Evolutionary conservation across 345 rosid species (phyloP).

Genomic region (Cardamine resedifolia): DNA sequence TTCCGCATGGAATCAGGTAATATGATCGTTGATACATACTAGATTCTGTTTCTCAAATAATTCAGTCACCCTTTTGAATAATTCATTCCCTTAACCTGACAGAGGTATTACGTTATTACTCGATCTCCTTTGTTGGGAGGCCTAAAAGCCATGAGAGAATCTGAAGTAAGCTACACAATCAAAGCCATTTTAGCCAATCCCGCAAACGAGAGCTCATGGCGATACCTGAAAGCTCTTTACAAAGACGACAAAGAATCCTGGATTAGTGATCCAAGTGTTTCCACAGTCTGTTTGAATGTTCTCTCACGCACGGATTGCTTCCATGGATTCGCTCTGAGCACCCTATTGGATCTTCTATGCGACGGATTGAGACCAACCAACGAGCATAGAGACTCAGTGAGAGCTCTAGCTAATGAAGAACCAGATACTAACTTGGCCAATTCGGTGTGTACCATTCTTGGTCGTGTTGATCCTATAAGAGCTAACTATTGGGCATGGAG

Average conservation of each 20-base stretch:
- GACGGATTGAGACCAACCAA: constrained; percentile 60
- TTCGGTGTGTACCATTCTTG: constrained; percentile 58
- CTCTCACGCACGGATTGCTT: constrained; percentile 46
- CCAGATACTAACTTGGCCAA: constrained; percentile 46
- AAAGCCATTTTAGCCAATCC: constrained; percentile 60
- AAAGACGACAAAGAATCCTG: constrained; percentile 47
- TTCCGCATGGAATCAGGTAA: constrained; percentile 98
- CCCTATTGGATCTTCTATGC: constrained; percentile 74
- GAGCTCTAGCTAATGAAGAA: constrained; percentile 48
- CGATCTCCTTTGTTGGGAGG: constrained; percentile 72
- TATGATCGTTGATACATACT: background rate
- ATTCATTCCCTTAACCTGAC: constrained; percentile 16
- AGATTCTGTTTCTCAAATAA: background rate
- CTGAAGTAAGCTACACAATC: constrained; percentile 69
- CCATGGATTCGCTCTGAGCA: constrained; percentile 64
- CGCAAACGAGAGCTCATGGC: constrained; percentile 86
- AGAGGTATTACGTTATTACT: constrained; percentile 78
- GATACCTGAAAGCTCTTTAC: constrained; percentile 85
- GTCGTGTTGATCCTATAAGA: constrained; percentile 65
- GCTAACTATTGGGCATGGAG: constrained; percentile 83
- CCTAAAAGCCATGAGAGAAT: constrained; percentile 61
- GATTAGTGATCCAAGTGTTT: constrained; percentile 56
- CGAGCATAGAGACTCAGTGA: constrained; percentile 56
- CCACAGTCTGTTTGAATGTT: constrained; percentile 64
- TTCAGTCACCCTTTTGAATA: background rate